A percentile compares a stretch with the other conserved stretches of the same genome.
Evolutionary conservation across 2,329 filamentous ascomycete species (phyloP).

Genomic region (Neonectria hederae): DNA sequence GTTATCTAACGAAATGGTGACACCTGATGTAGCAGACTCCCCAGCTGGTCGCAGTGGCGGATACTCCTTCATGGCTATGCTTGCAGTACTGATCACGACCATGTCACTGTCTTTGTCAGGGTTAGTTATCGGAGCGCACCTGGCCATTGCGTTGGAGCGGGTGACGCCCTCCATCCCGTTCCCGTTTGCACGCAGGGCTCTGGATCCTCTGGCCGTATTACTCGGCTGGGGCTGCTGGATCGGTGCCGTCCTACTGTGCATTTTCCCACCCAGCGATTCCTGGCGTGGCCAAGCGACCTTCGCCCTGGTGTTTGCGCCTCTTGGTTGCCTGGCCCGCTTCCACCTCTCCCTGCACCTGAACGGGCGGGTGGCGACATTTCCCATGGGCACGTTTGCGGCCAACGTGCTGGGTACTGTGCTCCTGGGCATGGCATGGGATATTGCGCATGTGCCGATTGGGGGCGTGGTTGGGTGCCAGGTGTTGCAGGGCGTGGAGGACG

Average conservation of each 20-base stretch:
- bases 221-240: constrained; percentile 81
- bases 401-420: constrained; percentile 82
- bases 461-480: constrained; percentile 73
- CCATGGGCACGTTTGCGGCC: constrained; percentile 84
- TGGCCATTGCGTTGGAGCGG: constrained; percentile 70
- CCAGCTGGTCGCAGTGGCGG: constrained; percentile 69
- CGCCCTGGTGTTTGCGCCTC: constrained; percentile 81
- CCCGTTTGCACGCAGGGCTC: constrained; percentile 61
- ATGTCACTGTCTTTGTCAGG: constrained; percentile 75
- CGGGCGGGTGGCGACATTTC: constrained; percentile 71
- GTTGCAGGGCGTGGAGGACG: constrained; percentile 72
- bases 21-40: constrained; percentile 48
- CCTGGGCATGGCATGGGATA: constrained; percentile 79
- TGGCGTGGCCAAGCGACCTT: constrained; percentile 84
- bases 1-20: constrained; percentile 74
- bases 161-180: constrained; percentile 70
- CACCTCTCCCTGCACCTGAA: constrained; percentile 80
- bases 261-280: constrained; percentile 74
- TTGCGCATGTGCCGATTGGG: constrained; percentile 72
- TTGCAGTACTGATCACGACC: constrained; percentile 79
- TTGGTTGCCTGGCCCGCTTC: constrained; percentile 80
- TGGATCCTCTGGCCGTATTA: constrained; percentile 72
- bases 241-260: constrained; percentile 75
- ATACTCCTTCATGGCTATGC: constrained; percentile 82
- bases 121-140: constrained; percentile 77